phyloP scores from a whole-genome alignment of 2,329 filamentous ascomycete genomes.

The Aspergillus fijiensis region DNA sequence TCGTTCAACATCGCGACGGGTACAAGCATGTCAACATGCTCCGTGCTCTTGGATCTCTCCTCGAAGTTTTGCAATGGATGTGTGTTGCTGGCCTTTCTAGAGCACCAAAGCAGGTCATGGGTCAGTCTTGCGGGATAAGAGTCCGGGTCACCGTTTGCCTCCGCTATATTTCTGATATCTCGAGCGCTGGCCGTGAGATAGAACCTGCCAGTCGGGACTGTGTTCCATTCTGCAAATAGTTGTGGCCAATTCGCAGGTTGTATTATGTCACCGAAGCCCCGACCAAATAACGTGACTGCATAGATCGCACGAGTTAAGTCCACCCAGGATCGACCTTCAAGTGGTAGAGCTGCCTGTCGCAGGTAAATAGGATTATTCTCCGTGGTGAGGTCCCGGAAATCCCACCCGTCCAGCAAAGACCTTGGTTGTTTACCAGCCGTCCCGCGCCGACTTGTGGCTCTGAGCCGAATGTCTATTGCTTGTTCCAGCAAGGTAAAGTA shows the following conservation, averaged over 20 bases:
- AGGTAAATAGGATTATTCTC: conserved; percentile 24
- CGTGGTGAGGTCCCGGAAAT: conserved; percentile 26
- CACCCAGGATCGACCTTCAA: conserved; percentile 28
- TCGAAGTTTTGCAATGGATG: not conserved
- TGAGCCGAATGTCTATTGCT: conserved; percentile 26
- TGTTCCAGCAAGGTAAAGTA: conserved; percentile 25
- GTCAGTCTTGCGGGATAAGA: not conserved
- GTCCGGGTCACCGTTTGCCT: conserved; percentile 21
- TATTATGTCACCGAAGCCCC: conserved; percentile 29
- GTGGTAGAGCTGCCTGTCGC: conserved; percentile 15
- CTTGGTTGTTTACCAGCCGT: not conserved
- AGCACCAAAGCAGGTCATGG: not conserved
- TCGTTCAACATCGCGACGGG: not conserved
- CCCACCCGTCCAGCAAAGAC: conserved; percentile 29
- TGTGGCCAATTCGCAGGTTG: conserved; percentile 15
- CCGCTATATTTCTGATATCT: conserved; percentile 31
- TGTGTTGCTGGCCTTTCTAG: not conserved
- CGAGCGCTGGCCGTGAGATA: conserved; percentile 30
- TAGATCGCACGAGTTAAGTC: conserved; percentile 31
- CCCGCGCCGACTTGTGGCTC: not conserved
- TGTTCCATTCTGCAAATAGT: conserved; percentile 20
- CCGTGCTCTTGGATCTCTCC: not conserved
- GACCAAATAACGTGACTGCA: conserved; percentile 28
- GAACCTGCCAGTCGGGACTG: conserved; percentile 26
- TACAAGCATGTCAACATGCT: not conserved